Conservation (phyloP, 257 asterid species). For the Fraxinus pennsylvanica region DNA sequence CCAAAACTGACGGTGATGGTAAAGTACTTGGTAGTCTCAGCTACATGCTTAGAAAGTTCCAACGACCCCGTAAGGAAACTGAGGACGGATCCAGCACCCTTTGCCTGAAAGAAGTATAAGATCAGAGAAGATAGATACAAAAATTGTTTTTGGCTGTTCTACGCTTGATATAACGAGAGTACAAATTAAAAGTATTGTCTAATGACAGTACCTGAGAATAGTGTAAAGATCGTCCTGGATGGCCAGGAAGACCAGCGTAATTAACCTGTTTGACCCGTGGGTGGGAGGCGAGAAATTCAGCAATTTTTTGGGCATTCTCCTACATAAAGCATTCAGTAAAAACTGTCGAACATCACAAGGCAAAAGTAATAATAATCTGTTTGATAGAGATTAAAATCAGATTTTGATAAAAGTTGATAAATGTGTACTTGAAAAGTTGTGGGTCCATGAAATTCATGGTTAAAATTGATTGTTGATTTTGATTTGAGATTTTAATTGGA, state of each 20-base stretch:
- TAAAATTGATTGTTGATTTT: too few relatives aligned
- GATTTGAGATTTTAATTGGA: too few relatives aligned
- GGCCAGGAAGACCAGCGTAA: constrained; percentile 75
- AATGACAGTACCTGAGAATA: constrained; percentile 62
- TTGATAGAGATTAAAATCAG: too few relatives aligned
- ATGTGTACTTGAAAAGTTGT: too few relatives aligned
- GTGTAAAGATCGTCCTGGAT: constrained; percentile 76
- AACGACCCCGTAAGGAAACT: constrained; percentile 83
- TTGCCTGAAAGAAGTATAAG: constrained; percentile 55
- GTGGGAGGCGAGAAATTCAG: constrained; percentile 76
- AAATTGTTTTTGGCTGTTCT: not conserved
- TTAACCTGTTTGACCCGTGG: constrained; percentile 72
- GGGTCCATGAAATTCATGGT: too few relatives aligned
- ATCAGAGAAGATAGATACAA: not conserved
- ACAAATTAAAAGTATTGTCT: not conserved
- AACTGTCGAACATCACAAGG: not conserved
- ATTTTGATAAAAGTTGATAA: too few relatives aligned
- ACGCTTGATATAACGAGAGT: not conserved
- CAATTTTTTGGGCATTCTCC: constrained; percentile 88
- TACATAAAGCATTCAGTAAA: constrained; percentile 35
- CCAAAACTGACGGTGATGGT: constrained; percentile 88
- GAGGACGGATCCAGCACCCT: constrained; percentile 90
- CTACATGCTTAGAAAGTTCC: constrained; percentile 82
- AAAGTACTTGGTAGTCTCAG: constrained; percentile 75
- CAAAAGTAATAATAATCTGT: not conserved